Conservation (phyloP, 495 filamentous ascomycete genomes). For the Xylaria cubensis region DNA sequence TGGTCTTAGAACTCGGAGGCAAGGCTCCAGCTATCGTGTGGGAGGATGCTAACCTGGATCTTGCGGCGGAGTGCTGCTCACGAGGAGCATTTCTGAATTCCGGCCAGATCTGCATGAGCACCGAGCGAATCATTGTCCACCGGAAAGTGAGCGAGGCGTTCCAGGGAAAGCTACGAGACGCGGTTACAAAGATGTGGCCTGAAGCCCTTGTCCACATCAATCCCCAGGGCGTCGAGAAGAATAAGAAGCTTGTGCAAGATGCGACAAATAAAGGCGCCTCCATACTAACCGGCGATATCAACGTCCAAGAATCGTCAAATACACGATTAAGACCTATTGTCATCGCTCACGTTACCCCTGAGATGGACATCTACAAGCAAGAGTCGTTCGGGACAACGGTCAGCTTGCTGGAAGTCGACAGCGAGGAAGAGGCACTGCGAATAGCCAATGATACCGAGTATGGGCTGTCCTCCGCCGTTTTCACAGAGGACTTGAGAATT, state of each 20-base stretch:
- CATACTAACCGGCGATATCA: constrained; percentile 64
- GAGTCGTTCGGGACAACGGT: constrained; percentile 88
- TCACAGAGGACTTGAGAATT: constrained; percentile 77
- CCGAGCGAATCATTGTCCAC: constrained; percentile 87
- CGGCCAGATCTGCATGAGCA: constrained; percentile 90
- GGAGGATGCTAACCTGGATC: constrained; percentile 68
- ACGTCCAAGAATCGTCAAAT: constrained; percentile 50
- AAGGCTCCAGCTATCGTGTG: constrained; percentile 70
- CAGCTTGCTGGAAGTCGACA: constrained; percentile 60
- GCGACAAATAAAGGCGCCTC: constrained; percentile 74
- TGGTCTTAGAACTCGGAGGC: constrained; percentile 72
- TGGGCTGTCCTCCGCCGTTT: constrained; percentile 85
- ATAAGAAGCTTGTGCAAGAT: constrained; percentile 68
- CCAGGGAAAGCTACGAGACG: constrained; percentile 59
- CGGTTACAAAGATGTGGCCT: constrained; percentile 55
- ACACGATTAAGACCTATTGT: constrained; percentile 76
- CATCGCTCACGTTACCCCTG: constrained; percentile 69
- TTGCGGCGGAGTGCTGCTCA: constrained; percentile 60
- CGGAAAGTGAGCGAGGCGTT: constrained; percentile 70
- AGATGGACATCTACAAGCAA: constrained; percentile 82
- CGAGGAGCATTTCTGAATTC: constrained; percentile 62
- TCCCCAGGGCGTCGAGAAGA: constrained; percentile 66
- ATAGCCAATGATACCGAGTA: constrained; percentile 86
- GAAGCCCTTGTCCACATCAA: constrained; percentile 69
- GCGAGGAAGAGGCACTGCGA: constrained; percentile 71